Percentiles rank a stretch among this genome's conserved stretches.
Evolutionary conservation across 768 basidiomycete species (phyloP).

Genomic region (Tricholoma bakamatsutake): DNA sequence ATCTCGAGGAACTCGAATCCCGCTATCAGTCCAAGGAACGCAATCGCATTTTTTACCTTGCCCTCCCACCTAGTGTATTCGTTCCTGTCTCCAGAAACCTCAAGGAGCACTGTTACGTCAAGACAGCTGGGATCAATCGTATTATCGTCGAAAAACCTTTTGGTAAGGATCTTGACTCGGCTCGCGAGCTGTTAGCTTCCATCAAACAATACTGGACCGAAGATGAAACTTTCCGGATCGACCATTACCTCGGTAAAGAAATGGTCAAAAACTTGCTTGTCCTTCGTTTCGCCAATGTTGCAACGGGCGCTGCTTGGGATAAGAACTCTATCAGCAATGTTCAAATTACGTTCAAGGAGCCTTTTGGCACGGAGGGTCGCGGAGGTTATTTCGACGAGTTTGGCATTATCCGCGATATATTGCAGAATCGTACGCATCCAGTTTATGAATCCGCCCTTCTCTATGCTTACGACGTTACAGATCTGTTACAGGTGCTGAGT

Average conservation of each 20-base stretch:
- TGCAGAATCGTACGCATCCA: slow-evolving; percentile 88
- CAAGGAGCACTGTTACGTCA: slow-evolving; percentile 73
- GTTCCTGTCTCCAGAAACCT: slow-evolving; percentile 80
- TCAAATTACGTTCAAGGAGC: slow-evolving; percentile 99
- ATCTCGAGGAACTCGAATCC: slow-evolving; percentile 74
- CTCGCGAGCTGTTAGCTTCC: slow-evolving; percentile 66
- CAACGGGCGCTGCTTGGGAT: slow-evolving; percentile 87
- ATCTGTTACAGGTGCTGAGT: slow-evolving; percentile 91
- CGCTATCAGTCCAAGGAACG: slow-evolving; percentile 53
- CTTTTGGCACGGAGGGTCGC: slow-evolving; percentile 98
- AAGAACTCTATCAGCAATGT: slow-evolving; percentile 95
- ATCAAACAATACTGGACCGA: slow-evolving; percentile 90
- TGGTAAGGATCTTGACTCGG: slow-evolving; percentile 88
- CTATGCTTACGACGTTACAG: slow-evolving; percentile 36
- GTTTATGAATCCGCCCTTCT: slow-evolving; percentile 7
- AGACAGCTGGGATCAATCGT: slow-evolving; percentile 69
- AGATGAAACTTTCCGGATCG: slow-evolving; percentile 98
- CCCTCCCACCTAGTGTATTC: slow-evolving; percentile 96
- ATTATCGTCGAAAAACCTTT: slow-evolving; percentile 99
- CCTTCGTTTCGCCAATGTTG: slow-evolving; percentile 91
- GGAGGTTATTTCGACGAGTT: slow-evolving; percentile 99
- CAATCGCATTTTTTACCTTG: slow-evolving; percentile 94
- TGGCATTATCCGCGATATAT: slow-evolving; percentile 95
- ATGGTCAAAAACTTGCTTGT: slow-evolving; percentile 99
- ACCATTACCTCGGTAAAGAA: slow-evolving; percentile 99